phyloP scores from a whole-genome alignment of 345 rosid genomes.

The Raphanus raphanistrum region DNA sequence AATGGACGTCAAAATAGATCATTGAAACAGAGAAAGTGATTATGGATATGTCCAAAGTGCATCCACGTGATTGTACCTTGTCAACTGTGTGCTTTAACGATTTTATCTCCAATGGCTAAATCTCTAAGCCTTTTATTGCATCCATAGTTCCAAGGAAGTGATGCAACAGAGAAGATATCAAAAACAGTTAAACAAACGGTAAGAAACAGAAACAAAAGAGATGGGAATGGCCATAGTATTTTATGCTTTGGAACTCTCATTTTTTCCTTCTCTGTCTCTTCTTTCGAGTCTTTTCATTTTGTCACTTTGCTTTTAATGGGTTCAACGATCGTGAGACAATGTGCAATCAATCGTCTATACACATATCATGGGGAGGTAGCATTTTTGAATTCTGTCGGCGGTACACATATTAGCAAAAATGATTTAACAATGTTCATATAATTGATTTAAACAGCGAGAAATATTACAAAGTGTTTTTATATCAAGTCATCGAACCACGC shows the following conservation, averaged over 20 bases:
- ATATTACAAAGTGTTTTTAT: background rate
- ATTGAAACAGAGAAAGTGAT: conserved; percentile 20
- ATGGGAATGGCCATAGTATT: conserved; percentile 28
- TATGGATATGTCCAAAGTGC: conserved; percentile 26
- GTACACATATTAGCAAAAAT: background rate
- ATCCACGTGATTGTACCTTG: conserved; percentile 38
- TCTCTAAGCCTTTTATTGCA: background rate
- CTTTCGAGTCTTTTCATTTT: conserved; percentile 26
- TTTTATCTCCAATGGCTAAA: conserved; percentile 19
- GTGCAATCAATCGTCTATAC: conserved; percentile 20
- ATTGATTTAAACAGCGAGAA: background rate
- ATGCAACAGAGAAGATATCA: conserved; percentile 19
- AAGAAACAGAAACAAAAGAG: conserved; percentile 32
- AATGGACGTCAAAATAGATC: conserved; percentile 28
- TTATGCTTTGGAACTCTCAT: conserved; percentile 40
- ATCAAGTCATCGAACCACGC: background rate
- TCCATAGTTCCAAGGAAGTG: conserved; percentile 33
- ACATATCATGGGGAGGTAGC: background rate
- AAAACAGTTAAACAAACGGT: conserved; percentile 37
- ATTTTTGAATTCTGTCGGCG: conserved; percentile 7
- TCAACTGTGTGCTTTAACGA: conserved; percentile 34
- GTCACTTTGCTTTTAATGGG: conserved; percentile 25
- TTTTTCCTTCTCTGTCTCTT: conserved; percentile 19
- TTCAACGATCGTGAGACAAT: conserved; percentile 28
- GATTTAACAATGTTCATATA: background rate